Evolutionary conservation across 306 rosid genomes (phyloP), one percentile per base, ranked within the genome.

Genomic region (Lathyrus oleraceus): DNA sequence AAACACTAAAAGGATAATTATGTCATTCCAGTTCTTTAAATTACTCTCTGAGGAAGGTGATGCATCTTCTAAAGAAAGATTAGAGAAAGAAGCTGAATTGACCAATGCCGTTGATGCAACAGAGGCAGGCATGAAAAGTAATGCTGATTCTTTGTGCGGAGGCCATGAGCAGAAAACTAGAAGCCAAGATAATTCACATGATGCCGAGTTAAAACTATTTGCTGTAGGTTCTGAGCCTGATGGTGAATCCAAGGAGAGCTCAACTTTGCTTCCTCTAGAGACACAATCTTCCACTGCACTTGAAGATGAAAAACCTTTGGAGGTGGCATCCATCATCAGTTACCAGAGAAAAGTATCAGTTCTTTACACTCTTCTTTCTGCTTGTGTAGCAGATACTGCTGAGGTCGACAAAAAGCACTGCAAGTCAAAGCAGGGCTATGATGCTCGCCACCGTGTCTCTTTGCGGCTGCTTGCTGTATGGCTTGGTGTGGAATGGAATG

Each of bases 361-460:
- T 84, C 89, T 93, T 42, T 90, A 87, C 71, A 74, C 83, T 70
- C 92, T 93, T 57, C 82, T 93, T 67, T 86, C 94, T 14, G 97
- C 98, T 79, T 90, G 98, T 77, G 79, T 90, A 77, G 91, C 91
- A 44, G 91, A 90, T 79, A 65, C 57, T 43, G 60, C 79, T 27
- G 86, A 72, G 69, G 78, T 57, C 2, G 79, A 80, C 69, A 80
- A 78, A 72, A 83, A 83, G 40, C 48, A 70, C 57, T 39, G 73
- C 61, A 85, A 72, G 44, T 67, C 67, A 71, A 84, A 87, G 82
- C 84, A 81, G 76, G 97, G 98, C 9, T 94, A 88, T 56, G 98
- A 94, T 78, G 97, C 98, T 63, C 91, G 98, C 5, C 90, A 90
- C 81, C 94, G 97, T 58, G 90, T 83, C 56, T 84, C 96, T 65